Conservation (phyloP, 306 rosid genomes). For the Dryas drummondii region DNA sequence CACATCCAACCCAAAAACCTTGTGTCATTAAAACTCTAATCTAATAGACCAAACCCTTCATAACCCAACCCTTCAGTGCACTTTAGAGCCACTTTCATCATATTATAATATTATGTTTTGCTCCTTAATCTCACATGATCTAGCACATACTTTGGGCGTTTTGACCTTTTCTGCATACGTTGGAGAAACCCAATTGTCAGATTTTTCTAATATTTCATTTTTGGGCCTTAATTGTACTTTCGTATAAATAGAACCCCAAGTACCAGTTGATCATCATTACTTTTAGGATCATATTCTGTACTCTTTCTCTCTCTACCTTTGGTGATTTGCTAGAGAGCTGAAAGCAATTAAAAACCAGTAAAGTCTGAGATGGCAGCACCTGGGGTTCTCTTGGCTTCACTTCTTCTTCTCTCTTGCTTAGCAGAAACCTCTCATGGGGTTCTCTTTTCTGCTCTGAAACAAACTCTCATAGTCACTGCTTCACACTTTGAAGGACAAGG, state of each 20-base stretch:
- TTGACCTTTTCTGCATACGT: constrained; percentile 17
- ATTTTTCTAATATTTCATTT: not conserved
- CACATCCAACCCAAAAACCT: constrained; percentile 1
- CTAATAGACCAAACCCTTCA: not conserved
- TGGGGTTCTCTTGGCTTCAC: constrained; percentile 45
- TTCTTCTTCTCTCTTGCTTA: constrained; percentile 52
- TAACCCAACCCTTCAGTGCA: constrained; percentile 24
- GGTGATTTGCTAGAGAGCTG: not conserved
- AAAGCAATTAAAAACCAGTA: not conserved
- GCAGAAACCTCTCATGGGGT: constrained; percentile 48
- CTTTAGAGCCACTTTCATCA: constrained; percentile 29
- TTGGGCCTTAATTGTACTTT: constrained; percentile 23
- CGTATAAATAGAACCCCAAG: constrained; percentile 7
- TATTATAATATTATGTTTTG: not conserved
- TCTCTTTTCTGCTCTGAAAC: constrained; percentile 56
- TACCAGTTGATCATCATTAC: constrained; percentile 6
- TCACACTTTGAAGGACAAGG: constrained; percentile 66
- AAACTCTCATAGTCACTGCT: constrained; percentile 59
- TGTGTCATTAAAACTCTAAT: not conserved
- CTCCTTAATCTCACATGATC: not conserved
- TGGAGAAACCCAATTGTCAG: not conserved
- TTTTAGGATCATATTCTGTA: constrained; percentile 2
- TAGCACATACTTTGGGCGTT: constrained; percentile 12
- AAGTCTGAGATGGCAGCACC: constrained; percentile 50
- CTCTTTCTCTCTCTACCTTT: constrained; percentile 19